phyloP scores from a whole-genome alignment of 768 basidiomycete species.

The Lentinula sp. region DNA sequence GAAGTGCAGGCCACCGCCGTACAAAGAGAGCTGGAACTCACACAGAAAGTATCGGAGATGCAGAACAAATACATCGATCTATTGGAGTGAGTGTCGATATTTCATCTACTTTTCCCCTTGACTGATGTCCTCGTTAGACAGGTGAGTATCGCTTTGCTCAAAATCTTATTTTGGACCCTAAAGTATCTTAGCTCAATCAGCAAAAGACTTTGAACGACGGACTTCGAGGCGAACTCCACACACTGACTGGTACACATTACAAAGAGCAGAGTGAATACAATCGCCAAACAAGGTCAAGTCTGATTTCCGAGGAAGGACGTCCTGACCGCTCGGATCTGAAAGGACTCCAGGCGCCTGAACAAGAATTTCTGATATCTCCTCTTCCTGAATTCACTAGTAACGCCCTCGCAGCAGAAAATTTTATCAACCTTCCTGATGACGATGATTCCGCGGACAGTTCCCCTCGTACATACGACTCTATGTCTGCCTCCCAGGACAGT shows the following conservation, averaged over 20 bases:
- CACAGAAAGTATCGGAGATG: constrained; percentile 4
- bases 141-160: background rate
- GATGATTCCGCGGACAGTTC: constrained; percentile 7
- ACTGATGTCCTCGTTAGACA: background rate
- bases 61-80: constrained; percentile 3
- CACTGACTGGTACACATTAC: background rate
- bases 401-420: constrained; percentile 22
- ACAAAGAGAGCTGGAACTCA: constrained; percentile 5
- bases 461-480: constrained; percentile 14
- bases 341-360: constrained; percentile 21
- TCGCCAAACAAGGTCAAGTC: background rate
- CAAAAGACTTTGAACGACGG: constrained; percentile 1
- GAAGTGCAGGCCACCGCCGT: background rate
- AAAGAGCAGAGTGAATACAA: background rate
- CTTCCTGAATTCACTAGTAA: constrained; percentile 33
- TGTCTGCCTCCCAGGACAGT: constrained; percentile 11
- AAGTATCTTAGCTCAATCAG: background rate
- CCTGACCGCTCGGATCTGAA: constrained; percentile 27
- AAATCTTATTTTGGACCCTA: background rate
- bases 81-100: background rate
- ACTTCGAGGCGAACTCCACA: constrained; percentile 1
- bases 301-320: constrained; percentile 13
- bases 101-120: background rate
- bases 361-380: constrained; percentile 34
- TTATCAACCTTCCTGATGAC: constrained; percentile 28